These are phyloP conservation scores for Sherardia arvensis DNA, from an alignment of 257 asterid species.

Conservation along the genomic window DNA sequence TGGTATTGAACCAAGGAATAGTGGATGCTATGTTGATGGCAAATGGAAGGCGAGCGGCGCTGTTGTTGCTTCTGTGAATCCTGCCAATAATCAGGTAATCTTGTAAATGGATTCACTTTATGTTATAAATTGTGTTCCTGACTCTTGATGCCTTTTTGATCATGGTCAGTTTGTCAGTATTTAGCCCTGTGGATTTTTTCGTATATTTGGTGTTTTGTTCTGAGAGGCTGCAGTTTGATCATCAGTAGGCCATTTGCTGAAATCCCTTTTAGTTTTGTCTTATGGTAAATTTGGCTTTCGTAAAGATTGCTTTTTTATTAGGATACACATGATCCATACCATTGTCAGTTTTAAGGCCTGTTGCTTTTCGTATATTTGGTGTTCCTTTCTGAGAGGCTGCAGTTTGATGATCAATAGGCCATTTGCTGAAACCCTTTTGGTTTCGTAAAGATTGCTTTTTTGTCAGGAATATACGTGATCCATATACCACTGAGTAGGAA, in stretches of 20 bases:
- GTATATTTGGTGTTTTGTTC: neutral
- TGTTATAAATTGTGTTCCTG: neutral
- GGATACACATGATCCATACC: no score
- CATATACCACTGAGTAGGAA: no score
- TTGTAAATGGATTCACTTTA: neutral
- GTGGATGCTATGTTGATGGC: slow-evolving; percentile 62
- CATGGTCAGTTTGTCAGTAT: neutral
- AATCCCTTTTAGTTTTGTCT: neutral
- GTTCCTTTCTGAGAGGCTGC: no score
- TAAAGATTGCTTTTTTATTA: no score
- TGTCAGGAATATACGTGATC: no score
- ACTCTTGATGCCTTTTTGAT: neutral
- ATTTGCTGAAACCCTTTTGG: no score
- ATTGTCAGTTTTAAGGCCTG: no score
- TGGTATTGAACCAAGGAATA: slow-evolving; percentile 63
- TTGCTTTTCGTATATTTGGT: no score
- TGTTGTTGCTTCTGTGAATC: slow-evolving; percentile 48
- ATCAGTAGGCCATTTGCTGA: no score
- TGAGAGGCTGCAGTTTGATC: neutral
- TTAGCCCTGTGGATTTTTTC: neutral
- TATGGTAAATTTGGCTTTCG: no score
- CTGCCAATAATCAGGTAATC: slow-evolving; percentile 68
- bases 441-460: no score
- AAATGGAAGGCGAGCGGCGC: slow-evolving; percentile 84
- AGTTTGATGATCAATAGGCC: no score